Conservation (phyloP, 306 rosid genomes). For the Purshia tridentata region DNA sequence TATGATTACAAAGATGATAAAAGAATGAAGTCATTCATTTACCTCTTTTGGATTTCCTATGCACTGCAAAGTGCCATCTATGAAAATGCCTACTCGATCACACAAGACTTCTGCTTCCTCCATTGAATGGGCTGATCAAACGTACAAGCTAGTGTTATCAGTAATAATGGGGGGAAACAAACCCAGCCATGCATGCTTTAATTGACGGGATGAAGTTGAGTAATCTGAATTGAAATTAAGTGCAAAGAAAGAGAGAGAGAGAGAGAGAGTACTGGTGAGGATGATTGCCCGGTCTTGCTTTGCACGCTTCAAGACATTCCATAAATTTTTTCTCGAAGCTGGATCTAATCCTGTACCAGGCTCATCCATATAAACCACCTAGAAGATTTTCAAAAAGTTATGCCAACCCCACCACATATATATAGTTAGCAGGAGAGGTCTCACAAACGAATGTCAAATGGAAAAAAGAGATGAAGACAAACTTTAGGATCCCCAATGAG, state of each 20-base stretch:
- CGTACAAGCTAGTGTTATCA: constrained; percentile 16
- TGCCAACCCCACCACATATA: neutral
- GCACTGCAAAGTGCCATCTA: constrained; percentile 92
- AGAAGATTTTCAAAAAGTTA: constrained; percentile 3
- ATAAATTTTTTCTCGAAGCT: constrained; percentile 83
- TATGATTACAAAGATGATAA: too few species aligned
- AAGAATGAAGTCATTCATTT: neutral
- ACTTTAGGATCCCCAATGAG: constrained; percentile 89
- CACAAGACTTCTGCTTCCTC: constrained; percentile 96
- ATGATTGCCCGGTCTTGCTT: constrained; percentile 87
- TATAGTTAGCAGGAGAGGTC: neutral
- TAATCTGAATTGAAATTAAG: neutral
- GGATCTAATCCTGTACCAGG: constrained; percentile 94
- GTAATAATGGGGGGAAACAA: too few species aligned
- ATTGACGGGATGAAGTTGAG: too few species aligned
- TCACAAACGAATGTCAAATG: neutral
- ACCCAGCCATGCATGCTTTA: too few species aligned
- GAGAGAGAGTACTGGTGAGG: constrained; percentile 67
- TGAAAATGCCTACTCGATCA: constrained; percentile 86
- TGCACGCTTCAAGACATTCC: constrained; percentile 88
- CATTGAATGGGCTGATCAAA: constrained; percentile 88
- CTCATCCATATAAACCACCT: constrained; percentile 99
- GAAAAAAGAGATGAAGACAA: constrained; percentile 15
- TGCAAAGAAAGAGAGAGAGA: neutral
- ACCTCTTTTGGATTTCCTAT: constrained; percentile 96